Evolutionary conservation across 2,329 filamentous ascomycete genomes (phyloP).

Genomic region (Aspergillus sergii): DNA sequence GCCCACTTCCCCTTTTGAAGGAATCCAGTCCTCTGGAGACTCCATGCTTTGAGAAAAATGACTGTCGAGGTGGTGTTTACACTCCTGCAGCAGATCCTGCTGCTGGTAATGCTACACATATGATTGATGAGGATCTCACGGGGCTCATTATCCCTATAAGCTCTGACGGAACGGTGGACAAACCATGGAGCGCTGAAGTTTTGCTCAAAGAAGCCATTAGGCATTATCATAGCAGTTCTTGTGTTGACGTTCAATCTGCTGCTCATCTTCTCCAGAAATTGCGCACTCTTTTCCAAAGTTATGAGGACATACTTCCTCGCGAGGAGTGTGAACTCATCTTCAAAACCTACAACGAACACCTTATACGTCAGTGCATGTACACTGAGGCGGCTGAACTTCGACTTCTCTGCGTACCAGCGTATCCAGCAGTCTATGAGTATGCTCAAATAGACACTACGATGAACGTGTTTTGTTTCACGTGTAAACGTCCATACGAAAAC

Average conservation of each 20-base stretch:
- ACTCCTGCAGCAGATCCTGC: neutral
- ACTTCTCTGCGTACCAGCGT: slow-evolving; percentile 56
- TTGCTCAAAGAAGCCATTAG: slow-evolving; percentile 43
- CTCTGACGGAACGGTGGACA: slow-evolving; percentile 32
- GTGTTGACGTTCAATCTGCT: slow-evolving; percentile 44
- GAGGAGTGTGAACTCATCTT: slow-evolving; percentile 59
- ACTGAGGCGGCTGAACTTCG: slow-evolving; percentile 59
- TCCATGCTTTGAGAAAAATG: slow-evolving; percentile 15
- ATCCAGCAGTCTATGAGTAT: slow-evolving; percentile 61
- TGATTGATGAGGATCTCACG: slow-evolving; percentile 24
- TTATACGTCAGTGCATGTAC: slow-evolving; percentile 49
- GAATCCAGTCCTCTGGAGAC: slow-evolving; percentile 36
- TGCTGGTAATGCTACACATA: slow-evolving; percentile 14
- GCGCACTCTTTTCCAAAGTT: slow-evolving; percentile 41
- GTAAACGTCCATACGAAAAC: slow-evolving; percentile 59
- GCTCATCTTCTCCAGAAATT: slow-evolving; percentile 46
- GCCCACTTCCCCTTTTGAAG: slow-evolving; percentile 38
- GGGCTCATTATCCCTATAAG: slow-evolving; percentile 35
- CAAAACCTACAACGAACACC: slow-evolving; percentile 59
- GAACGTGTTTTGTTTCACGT: slow-evolving; percentile 58
- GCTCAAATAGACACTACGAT: slow-evolving; percentile 57
- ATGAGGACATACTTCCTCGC: slow-evolving; percentile 41
- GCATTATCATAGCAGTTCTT: slow-evolving; percentile 42
- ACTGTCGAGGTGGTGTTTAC: slow-evolving; percentile 3
- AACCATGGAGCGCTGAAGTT: slow-evolving; percentile 44